Percentiles rank a stretch among this genome's conserved stretches.
Conservation (phyloP, 1,284 basidiomycete species). For the Cystobasidium slooffiae region DNA sequence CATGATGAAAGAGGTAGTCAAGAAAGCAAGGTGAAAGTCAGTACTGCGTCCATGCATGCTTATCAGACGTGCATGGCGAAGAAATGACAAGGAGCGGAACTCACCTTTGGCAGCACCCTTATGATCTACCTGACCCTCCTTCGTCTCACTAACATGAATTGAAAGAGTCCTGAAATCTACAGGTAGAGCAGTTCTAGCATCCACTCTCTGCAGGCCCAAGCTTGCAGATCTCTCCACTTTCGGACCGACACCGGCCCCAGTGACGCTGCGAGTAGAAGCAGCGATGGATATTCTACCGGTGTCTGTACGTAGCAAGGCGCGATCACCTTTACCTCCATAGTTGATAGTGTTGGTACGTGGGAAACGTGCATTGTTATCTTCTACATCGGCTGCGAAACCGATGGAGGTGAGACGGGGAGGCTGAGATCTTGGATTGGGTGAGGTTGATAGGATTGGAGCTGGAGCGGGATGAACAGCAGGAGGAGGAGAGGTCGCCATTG, state of each 20-base stretch:
- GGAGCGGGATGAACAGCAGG: no score
- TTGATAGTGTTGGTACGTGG: neutral
- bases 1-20: neutral
- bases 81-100: neutral
- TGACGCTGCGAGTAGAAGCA: neutral
- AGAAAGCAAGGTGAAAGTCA: neutral
- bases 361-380: neutral
- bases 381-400: constrained; percentile 33
- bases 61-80: neutral
- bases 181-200: constrained; percentile 43
- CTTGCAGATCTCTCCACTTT: neutral
- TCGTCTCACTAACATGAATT: constrained; percentile 27
- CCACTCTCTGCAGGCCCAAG: neutral
- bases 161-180: constrained; percentile 53
- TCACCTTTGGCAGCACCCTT: constrained; percentile 41
- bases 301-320: constrained; percentile 42
- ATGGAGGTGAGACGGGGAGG: constrained; percentile 6
- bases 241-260: constrained; percentile 17
- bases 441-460: neutral
- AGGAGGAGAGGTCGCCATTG: no score
- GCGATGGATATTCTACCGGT: constrained; percentile 40
- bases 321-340: constrained; percentile 25
- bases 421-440: neutral
- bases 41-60: neutral
- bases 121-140: constrained; percentile 1